Evolutionary conservation across 441 rosid species (phyloP), one percentile per base, ranked within the genome.

Genomic region (Biscutella laevigata): DNA sequence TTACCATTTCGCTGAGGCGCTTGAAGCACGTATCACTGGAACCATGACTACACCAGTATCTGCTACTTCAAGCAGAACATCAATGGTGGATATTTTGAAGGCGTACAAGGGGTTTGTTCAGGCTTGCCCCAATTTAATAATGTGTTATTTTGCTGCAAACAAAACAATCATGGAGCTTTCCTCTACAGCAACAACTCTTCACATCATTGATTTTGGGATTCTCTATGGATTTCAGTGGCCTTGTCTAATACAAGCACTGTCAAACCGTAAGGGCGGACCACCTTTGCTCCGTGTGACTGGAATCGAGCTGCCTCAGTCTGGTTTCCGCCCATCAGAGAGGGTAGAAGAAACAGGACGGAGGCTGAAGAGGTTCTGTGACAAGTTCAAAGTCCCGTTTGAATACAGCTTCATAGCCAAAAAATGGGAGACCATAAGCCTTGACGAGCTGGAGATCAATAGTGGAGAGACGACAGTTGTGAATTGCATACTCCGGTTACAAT

Each of bases 151-250:
- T 70, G 69, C 77, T n/a, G 74, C 94, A 3, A 88, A 79, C 68
- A 67, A 62, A 29, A 79, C 77, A 21, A 83, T 92, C 46, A 1
- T 58, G 56, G 71, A 77, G 39, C 64, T 63, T n/a, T 74, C 89
- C 9, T 70, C 74, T 52, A 77, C 74, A 32, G 80, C 83, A 25
- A 69, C 73, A 0, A 75, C 74, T 15, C 71, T 92, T 4, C 96
- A 86, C 66, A 80, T 92, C 22, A 73, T 92, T 37, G 95, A 92
- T 66, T 85, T 92, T 13, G 98, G 98, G 17, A 74, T 88, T 48
- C 79, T 75, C 39, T 92, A 92, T 50, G 98, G 98, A 15, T 92
- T 83, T 56, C 98, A 92, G 28, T 92, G 96, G 98, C 98, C 98
- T 65, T 82, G 91, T 72, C 77, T 88, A 8, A 86, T 92, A 42